Base-by-base conservation (phyloP, 352 stramenopile genomes). In the Phytopythium boreale region DNA sequence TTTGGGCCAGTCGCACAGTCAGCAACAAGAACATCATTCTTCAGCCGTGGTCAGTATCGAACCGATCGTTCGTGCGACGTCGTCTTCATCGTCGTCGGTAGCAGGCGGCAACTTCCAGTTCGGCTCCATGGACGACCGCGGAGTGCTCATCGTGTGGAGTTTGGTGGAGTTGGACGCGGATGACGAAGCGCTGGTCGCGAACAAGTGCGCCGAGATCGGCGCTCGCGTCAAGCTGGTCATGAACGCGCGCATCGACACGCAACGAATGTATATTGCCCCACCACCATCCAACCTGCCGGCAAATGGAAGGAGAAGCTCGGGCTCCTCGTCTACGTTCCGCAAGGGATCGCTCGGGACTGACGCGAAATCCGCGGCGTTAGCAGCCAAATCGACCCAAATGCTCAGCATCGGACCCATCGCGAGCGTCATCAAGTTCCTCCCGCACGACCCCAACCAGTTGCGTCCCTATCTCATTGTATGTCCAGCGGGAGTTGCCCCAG, bases 121-220 rank as follows among this genome's bases (percentile, higher is more conserved):
- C 58, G 79, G 71, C 1, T 90, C 83, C 4, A 82, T 92, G 63
- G 83, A 92, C 31, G 79, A 92, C 52, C 83, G 83, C 11, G 83
- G 83, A 0, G 56, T 89, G 22, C 61, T 92, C 12, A 75, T 92
- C 24, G 74, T 92, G 36, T 92, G 83, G 83, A 90, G 83, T 22
- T 59, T 90, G n/a, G 76, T 92, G 36, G 80, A 88, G 34, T 80
- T 82, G 9, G 69, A 79, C 14, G 52, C 67, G 0, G 70, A 64
- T 8, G 75, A 87, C 24, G 75, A 88, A 43, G 69, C 79, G 15
- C 51, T 88, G 10, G 52, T 75, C 51, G 62, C 62, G 1, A 76
- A 90, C 58, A 89, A 84, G 56, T 92, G 81, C 58, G 75, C 88
- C 5, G 74, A 84, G 62, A 87, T 92, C 44, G 79, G 79, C 24